Conservation (phyloP, 2,329 filamentous ascomycete genomes). For the Fusarium globosum region DNA sequence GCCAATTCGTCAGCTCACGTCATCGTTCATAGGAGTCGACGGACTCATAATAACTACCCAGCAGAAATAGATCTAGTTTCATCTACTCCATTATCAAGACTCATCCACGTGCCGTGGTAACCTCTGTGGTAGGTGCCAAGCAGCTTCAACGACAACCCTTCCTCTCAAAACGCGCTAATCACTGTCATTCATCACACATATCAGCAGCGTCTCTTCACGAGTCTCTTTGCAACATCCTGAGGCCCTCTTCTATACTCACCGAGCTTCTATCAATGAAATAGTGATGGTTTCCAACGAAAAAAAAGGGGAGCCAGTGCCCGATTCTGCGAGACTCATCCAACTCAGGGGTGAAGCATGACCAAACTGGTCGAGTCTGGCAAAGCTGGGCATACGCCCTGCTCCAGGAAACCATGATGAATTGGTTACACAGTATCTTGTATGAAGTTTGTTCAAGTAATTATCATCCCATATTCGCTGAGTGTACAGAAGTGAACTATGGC, state of each 20-base stretch:
- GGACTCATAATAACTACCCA: not conserved
- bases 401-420: constrained; percentile 8
- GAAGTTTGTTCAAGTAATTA: not conserved
- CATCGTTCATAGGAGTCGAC: not conserved
- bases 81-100: fast-evolving
- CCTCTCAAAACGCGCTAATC: constrained; percentile 5
- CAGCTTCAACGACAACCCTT: not conserved
- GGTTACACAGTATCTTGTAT: not conserved
- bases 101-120: not conserved
- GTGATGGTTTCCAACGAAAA: not conserved
- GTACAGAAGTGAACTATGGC: not conserved
- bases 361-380: not conserved
- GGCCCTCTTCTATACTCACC: not conserved
- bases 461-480: constrained; percentile 18
- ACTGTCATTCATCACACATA: not conserved
- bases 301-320: not conserved
- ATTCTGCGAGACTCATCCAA: not conserved
- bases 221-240: not conserved
- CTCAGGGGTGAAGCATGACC: not conserved
- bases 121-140: not conserved
- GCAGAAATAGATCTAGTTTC: not conserved
- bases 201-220: not conserved
- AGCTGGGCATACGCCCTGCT: not conserved
- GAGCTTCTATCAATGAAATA: not conserved
- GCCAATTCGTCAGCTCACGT: too few relatives aligned